Evolutionary conservation across 768 basidiomycete species (phyloP), one percentile per base, ranked within the genome.

Genomic region (Pleurotus tuoliensis): DNA sequence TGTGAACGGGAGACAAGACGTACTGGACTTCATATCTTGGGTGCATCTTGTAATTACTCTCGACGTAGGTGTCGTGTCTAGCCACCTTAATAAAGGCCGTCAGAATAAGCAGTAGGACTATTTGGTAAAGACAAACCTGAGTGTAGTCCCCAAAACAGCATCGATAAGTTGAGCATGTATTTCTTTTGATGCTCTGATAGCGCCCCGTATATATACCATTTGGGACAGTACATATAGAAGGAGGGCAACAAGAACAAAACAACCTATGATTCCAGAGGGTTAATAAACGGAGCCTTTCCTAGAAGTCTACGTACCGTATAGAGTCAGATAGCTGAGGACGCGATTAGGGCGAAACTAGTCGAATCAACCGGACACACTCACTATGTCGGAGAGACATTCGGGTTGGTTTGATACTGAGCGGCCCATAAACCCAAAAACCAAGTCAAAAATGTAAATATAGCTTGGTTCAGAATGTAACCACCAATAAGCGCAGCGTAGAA

Each of bases 1-100:
- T 38, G 74, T 69, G 58, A 77, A 69, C 18, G 72, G 68, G 27
- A 73, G 71, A 2, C 68, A 70, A 0, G 74, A 76, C 65, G 34
- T 62, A 70, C 67, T 70, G 57, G 69, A 64, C 44, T 80, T 71
- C 18, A 88, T 85, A 63, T 89, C 87, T 54, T 85, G 81, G 1
- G 87, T 88, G 65, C 82, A 82, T 49, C 87, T 77, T 25, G 84
- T 72, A 41, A 88, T 81, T 50, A 90, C 80, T 3, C 87, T 80
- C 20, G 75, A 72, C 1, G 70, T 67, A 8, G 78, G 76, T 1
- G 78, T 80, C 34, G 73, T 69, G 59, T 76, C 75, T 27, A 80
- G 73, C 73, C 72, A 86, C 66, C 86, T 81, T 5, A 47, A 15
- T 24, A 43, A 11, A 7, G 9, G 9, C 13, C 12, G 20, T 18